These are phyloP conservation scores for Diplotaxis tenuifolia DNA, from an alignment of 345 rosid species.

Conservation along the genomic window DNA sequence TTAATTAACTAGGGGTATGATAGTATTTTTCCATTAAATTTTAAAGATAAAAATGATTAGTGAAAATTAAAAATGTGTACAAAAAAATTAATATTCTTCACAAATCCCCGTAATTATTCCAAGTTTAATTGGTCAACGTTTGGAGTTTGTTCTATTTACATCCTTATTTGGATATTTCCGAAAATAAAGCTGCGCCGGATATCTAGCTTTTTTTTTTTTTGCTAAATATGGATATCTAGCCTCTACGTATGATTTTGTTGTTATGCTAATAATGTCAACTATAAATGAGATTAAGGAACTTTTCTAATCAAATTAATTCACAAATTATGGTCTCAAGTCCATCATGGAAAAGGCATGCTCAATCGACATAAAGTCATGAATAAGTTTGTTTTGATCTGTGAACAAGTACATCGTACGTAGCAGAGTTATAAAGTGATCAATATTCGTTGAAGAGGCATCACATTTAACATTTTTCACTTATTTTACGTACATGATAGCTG, in stretches of 20 bases:
- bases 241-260: background rate
- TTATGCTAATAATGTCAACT: background rate
- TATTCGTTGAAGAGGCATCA: background rate
- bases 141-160: background rate
- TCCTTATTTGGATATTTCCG: background rate
- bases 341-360: background rate
- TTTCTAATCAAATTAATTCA: background rate
- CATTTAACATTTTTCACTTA: background rate
- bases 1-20: too few species aligned
- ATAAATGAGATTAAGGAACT: background rate
- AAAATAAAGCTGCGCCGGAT: background rate
- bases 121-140: background rate
- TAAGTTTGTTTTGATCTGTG: background rate
- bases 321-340: background rate
- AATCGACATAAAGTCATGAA: background rate
- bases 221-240: background rate
- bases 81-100: too few species aligned
- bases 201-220: too few species aligned
- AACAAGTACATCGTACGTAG: slow-evolving; percentile 6
- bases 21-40: too few species aligned
- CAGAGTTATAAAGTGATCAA: slow-evolving; percentile 6
- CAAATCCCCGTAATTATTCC: too few species aligned
- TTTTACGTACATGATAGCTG: background rate
- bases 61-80: too few species aligned
- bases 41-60: too few species aligned